Evolutionary conservation across 257 asterid species (phyloP).

Genomic region (Knoxia roxburghii): DNA sequence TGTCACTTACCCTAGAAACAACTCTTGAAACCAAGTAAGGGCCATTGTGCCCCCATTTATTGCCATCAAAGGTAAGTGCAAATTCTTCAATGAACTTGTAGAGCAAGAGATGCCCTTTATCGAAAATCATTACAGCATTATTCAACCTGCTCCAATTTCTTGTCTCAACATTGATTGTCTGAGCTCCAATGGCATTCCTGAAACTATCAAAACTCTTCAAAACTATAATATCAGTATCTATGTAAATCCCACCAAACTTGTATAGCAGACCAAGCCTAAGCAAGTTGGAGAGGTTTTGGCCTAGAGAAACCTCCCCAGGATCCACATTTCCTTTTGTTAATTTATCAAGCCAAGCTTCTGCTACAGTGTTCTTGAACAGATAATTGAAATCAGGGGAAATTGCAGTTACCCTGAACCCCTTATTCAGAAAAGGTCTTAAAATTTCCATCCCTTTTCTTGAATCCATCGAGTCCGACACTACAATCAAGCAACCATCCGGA

Average conservation of each 20-base stretch:
- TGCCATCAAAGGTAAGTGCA: slow-evolving; percentile 89
- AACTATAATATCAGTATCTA: slow-evolving; percentile 71
- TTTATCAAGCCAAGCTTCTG: slow-evolving; percentile 55
- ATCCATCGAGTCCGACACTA: slow-evolving; percentile 69
- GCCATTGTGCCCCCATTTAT: slow-evolving; percentile 97
- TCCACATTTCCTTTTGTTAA: slow-evolving; percentile 53
- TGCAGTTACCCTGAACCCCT: slow-evolving; percentile 53
- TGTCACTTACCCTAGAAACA: slow-evolving; percentile 46
- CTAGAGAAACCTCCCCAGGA: slow-evolving; percentile 74
- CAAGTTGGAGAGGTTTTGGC: slow-evolving; percentile 78
- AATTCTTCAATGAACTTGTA: slow-evolving; percentile 86
- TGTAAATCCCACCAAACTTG: slow-evolving; percentile 81
- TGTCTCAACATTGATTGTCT: slow-evolving; percentile 48
- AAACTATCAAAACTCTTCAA: slow-evolving; percentile 45
- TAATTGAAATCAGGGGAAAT: slow-evolving; percentile 63
- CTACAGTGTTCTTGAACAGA: slow-evolving; percentile 63
- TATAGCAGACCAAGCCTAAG: slow-evolving; percentile 74
- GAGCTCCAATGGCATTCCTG: slow-evolving; percentile 75
- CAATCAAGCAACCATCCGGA: slow-evolving; percentile 62
- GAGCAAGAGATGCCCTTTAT: slow-evolving; percentile 65
- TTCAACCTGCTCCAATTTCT: slow-evolving; percentile 79
- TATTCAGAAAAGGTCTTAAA: slow-evolving; percentile 48
- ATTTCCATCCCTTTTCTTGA: slow-evolving; percentile 49
- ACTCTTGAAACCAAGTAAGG: slow-evolving; percentile 93
- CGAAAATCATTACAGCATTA: slow-evolving; percentile 89